These are phyloP conservation scores for Candida quercuum DNA, from an alignment of 805 yeast species.

Conservation along the genomic window DNA sequence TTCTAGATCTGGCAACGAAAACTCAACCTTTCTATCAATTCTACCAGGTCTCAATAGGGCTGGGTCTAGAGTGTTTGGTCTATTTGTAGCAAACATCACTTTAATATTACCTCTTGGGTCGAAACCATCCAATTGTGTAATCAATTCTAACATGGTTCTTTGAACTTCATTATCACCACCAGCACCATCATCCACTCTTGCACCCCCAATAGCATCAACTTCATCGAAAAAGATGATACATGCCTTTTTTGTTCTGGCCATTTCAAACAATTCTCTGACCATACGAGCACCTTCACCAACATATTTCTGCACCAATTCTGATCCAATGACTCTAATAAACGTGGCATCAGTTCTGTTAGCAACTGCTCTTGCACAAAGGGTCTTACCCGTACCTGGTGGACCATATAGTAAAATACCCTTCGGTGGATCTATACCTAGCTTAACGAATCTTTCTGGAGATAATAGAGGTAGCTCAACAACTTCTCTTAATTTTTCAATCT, in stretches of 20 bases:
- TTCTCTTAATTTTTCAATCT: slow-evolving; percentile 92
- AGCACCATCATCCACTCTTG: slow-evolving; percentile 99
- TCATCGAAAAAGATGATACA: slow-evolving; percentile 98
- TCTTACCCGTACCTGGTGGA: slow-evolving; percentile 99
- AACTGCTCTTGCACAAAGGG: slow-evolving; percentile 97
- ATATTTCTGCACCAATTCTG: slow-evolving; percentile 95
- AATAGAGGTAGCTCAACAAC: slow-evolving; percentile 92
- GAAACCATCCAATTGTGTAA: slow-evolving; percentile 96
- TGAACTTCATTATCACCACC: slow-evolving; percentile 99
- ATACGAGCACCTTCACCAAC: slow-evolving; percentile 99
- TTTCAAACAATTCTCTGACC: slow-evolving; percentile 97
- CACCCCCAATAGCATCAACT: slow-evolving; percentile 98
- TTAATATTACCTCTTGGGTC: slow-evolving; percentile 98
- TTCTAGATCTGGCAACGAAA: slow-evolving; percentile 91
- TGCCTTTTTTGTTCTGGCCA: slow-evolving; percentile 98
- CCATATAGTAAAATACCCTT: slow-evolving; percentile 95
- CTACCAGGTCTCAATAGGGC: slow-evolving; percentile 98
- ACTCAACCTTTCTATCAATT: slow-evolving; percentile 97
- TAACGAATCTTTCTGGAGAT: slow-evolving; percentile 95
- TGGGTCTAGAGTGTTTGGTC: slow-evolving; percentile 97
- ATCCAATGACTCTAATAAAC: slow-evolving; percentile 95
- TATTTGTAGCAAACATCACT: slow-evolving; percentile 98
- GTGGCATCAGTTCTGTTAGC: slow-evolving; percentile 99
- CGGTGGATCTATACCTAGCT: slow-evolving; percentile 97
- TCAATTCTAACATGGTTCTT: slow-evolving; percentile 97